Evolutionary conservation across 1,284 basidiomycete genomes (phyloP), one percentile per base, ranked within the genome.

Genomic region (Rhizoctonia solani): DNA sequence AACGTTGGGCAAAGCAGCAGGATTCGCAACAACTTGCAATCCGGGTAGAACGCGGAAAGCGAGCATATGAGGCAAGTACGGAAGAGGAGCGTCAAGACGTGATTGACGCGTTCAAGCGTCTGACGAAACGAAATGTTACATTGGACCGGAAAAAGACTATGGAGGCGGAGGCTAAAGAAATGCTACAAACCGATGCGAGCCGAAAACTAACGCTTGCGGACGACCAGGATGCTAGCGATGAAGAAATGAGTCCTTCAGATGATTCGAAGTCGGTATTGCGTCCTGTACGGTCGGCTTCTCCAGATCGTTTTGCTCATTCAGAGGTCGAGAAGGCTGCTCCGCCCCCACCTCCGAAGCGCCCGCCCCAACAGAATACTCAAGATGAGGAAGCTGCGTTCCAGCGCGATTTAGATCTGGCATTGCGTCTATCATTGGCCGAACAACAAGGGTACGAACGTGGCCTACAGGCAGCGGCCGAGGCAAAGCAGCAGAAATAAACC

Each of bases 11-110:
- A 4, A 68, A 73, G 54, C 74, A 75, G 39, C 74, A 76, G 55
- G 77, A 79, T 29, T 71, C 75, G 8, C 73, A 75, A n/a, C 76
- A 77, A 41, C 76, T 77, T 19, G 70, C 72, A 16, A 78, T 78
- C 6, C 76, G 81, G 6, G 73, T 79, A 8, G 72, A 74, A 5
- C 76, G 81, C 66, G 81, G 82, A 0, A 54, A 75, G 2, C 74
- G 76, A 61, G 80, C 77, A 0, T 75, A 78, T 4, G 71, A 72
- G 54, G 65, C 69, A 16, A 78, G 78, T 71, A 75, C 76, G 0
- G 69, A 71, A 16, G 69, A 73, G 2, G 75, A 83, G 68, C 76
- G 77, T 19, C 56, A 71, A 1, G 70, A 70, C 3, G 76, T 84
- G 16, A 61, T 82, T 16, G 71, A 73, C 32, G 72, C 69, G 29